Base-by-base conservation (phyloP, 768 basidiomycete species). In the Tephrocybe sp. region DNA sequence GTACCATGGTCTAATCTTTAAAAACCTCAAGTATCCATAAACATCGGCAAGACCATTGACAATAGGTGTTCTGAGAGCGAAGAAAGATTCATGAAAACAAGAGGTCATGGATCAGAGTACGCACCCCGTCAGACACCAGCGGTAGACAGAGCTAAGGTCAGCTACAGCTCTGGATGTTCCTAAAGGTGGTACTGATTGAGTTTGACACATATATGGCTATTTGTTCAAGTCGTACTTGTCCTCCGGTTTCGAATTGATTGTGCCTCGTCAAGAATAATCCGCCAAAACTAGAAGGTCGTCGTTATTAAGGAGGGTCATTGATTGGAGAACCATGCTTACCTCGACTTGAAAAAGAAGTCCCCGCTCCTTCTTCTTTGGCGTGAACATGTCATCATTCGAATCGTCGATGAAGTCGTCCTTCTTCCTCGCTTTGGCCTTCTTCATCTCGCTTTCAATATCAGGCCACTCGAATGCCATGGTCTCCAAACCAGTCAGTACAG, bases 61-160 rank as follows among this genome's bases (percentile, higher is more conserved):
- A 52, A 88, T 80, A 0, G 83, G 82, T 0, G 84, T 86, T 1
- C 82, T 78, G 27, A 5, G n/a, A n/a, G n/a, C n/a, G n/a, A n/a
- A n/a, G 45, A 29, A 46, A 38, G 30, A 47, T 12, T 15, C 22
- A 19, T 44, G 43, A 52, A 39, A 38, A 22, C 36, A 16, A 8
- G 15, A 10, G 23, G 29, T 13, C 25, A 15, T 9, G 21, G 13
- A 54, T 36, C 18, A 12, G 11, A 9, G 18, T 16, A 63, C 70
- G 16, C 60, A 78, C 75, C 82, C 83, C 21, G 84, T 87, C 8
- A 88, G 66, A 54, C 77, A 78, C 88, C 88, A 90, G 31, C 84
- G 73, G 60, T 82, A 76, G 15, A 58, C 70, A 0, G 79, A 55
- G 10, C 72, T 64, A 13, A 91, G 64, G 11, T 79, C 74, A 9